Percentiles rank a stretch among this genome's conserved stretches.
phyloP scores from a whole-genome alignment of 2,329 filamentous ascomycete genomes.

The Scedosporium minutisporum region DNA sequence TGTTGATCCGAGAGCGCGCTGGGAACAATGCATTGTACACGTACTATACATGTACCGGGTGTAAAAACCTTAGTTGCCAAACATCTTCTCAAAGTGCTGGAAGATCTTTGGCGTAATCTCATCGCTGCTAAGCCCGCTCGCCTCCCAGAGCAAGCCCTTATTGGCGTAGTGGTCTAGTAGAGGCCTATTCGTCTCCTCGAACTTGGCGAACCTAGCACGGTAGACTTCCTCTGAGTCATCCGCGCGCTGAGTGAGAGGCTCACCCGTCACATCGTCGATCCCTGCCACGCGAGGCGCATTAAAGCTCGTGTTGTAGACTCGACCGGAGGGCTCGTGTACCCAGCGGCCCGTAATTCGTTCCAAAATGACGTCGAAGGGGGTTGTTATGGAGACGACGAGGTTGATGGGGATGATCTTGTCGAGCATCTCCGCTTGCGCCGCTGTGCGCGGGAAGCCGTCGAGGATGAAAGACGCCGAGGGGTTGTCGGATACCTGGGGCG shows the following conservation, averaged over 20 bases:
- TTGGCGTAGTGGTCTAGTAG: slow-evolving; percentile 82
- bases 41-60: not conserved
- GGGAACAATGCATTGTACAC: not conserved
- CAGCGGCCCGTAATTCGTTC: slow-evolving; percentile 84
- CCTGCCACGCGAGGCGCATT: slow-evolving; percentile 74
- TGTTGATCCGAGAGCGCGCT: no score
- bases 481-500: slow-evolving; percentile 49
- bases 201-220: slow-evolving; percentile 68
- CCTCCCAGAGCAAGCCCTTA: slow-evolving; percentile 76
- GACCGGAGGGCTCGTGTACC: slow-evolving; percentile 84
- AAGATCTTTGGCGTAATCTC: slow-evolving; percentile 91
- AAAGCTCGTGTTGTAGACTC: slow-evolving; percentile 92
- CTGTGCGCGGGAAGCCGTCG: slow-evolving; percentile 90
- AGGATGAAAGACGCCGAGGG: slow-evolving; percentile 85
- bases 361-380: slow-evolving; percentile 77
- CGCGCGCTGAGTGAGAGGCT: slow-evolving; percentile 67
- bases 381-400: slow-evolving; percentile 77
- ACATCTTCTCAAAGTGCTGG: slow-evolving; percentile 69
- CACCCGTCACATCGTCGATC: slow-evolving; percentile 83
- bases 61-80: slow-evolving; percentile 24
- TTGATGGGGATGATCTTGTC: slow-evolving; percentile 88
- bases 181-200: slow-evolving; percentile 76
- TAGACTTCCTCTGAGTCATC: slow-evolving; percentile 88
- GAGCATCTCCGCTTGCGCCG: slow-evolving; percentile 65
- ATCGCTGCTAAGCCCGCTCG: slow-evolving; percentile 81